These are phyloP conservation scores for Quercus engelmannii DNA, from an alignment of 306 rosid species.

Conservation along the genomic window DNA sequence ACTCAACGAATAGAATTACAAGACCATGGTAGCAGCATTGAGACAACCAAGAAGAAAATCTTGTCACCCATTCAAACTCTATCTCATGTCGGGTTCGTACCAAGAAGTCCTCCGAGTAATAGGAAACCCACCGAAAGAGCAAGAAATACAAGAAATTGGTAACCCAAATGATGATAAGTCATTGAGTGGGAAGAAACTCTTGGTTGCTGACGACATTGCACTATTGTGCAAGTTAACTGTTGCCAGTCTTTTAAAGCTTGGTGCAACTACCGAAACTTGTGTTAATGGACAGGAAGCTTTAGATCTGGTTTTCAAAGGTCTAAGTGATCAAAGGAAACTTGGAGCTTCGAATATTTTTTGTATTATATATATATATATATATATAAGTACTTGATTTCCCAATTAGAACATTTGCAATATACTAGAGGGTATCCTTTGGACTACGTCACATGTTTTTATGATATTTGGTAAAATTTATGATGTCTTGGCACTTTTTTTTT, in stretches of 20 bases:
- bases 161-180: constrained; percentile 13
- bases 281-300: constrained; percentile 60
- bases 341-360: neutral
- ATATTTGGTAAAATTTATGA: too few relatives aligned
- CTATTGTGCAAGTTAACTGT: constrained; percentile 29
- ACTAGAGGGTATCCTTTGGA: too few relatives aligned
- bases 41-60: constrained; percentile 4
- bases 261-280: constrained; percentile 50
- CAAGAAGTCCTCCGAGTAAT: too few relatives aligned
- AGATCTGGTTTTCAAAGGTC: constrained; percentile 33
- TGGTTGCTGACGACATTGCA: constrained; percentile 56
- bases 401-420: too few relatives aligned
- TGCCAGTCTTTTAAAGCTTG: constrained; percentile 28
- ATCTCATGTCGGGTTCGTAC: neutral
- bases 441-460: too few relatives aligned
- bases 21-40: neutral
- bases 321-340: constrained; percentile 7
- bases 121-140: too few relatives aligned
- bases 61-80: neutral
- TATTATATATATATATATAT: too few relatives aligned
- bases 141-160: too few relatives aligned
- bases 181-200: constrained; percentile 52
- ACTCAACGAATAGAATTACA: constrained; percentile 3
- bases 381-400: too few relatives aligned
- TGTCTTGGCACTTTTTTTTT: too few relatives aligned